Base-by-base conservation (phyloP, 805 yeast genomes). In the Saccharomycopsis sp. region DNA sequence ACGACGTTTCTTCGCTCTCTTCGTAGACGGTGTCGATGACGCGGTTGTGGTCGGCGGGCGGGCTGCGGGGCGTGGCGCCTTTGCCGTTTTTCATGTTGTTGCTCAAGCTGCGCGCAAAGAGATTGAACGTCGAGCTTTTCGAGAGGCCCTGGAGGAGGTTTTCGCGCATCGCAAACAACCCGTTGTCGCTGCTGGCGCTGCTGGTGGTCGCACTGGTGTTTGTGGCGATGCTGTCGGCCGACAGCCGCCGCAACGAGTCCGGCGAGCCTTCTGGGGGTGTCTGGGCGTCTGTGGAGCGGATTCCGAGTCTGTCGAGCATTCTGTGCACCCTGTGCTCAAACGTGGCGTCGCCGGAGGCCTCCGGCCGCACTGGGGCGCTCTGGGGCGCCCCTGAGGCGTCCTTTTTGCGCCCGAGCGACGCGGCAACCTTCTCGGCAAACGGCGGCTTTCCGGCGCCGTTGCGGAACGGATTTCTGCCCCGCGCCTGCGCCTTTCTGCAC, bases 21-120 rank as follows among this genome's bases (percentile, higher is more conserved):
- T 61, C 63, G 50, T 61, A 61, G 34, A 61, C 63, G 2, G 63
- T 61, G 24, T 61, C 63, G 37, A 61, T 61, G 7, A 61, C 60
- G 37, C 63, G 40, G 37, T 29, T 12, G 37, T 29, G 37, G 37
- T 12, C 37, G 40, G 57, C 52, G 34, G 58, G 34, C 2, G 57
- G 29, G 34, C 37, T 34, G 18, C 23, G 16, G n/a, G 15, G 21
- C 4, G 18, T 37, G 16, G 23, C 23, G 18, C 15, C 50, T 29
- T 16, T 52, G 53, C 15, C 41, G 16, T 24, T 40, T 9, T 37
- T 41, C 24, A 18, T 8, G 7, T 52, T 52, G 24, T 40, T 40
- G 24, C 21, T 52, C 16, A 37, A 18, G 14, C 34, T 41, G 12
- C 16, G 8, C 21, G 48, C 48, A 44, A 44, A 37, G 37, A 51